A percentile compares a stretch with the other conserved stretches of the same genome.
Conservation (phyloP, 768 basidiomycete genomes). For the Boletus insuetus region DNA sequence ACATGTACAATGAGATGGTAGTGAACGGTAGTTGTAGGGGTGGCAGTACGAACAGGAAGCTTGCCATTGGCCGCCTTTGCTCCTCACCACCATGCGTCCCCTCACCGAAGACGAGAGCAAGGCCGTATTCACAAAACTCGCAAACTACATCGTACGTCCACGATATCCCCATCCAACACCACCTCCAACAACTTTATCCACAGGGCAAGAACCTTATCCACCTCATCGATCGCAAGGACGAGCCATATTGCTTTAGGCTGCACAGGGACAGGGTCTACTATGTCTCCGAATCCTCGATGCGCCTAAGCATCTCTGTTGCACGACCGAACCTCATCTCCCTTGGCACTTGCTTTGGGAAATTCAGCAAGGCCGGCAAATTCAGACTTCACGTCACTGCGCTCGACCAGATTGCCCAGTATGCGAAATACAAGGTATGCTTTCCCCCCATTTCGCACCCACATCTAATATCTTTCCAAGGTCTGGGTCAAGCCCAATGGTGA, state of each 20-base stretch:
- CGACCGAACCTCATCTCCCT: constrained; percentile 88
- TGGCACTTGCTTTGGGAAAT: constrained; percentile 97
- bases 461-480: constrained; percentile 48
- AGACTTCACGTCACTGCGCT: constrained; percentile 93
- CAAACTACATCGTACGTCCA: constrained; percentile 86
- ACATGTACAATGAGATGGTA: no score
- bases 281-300: constrained; percentile 93
- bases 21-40: background rate
- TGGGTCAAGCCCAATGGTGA: constrained; percentile 99
- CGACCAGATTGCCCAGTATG: constrained; percentile 92
- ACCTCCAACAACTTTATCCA: background rate
- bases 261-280: constrained; percentile 96
- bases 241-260: constrained; percentile 92
- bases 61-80: background rate
- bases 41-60: constrained; percentile 1
- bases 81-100: constrained; percentile 69
- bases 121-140: constrained; percentile 92
- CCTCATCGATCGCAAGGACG: constrained; percentile 91
- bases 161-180: fast-evolving
- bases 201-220: constrained; percentile 97
- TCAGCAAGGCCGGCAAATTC: constrained; percentile 96
- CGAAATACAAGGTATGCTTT: constrained; percentile 86
- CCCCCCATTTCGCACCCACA: background rate
- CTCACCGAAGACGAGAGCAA: constrained; percentile 97
- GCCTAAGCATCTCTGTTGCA: constrained; percentile 87